phyloP scores from a whole-genome alignment of 2,329 filamentous ascomycete genomes.

The Colletotrichum ledebouriae region DNA sequence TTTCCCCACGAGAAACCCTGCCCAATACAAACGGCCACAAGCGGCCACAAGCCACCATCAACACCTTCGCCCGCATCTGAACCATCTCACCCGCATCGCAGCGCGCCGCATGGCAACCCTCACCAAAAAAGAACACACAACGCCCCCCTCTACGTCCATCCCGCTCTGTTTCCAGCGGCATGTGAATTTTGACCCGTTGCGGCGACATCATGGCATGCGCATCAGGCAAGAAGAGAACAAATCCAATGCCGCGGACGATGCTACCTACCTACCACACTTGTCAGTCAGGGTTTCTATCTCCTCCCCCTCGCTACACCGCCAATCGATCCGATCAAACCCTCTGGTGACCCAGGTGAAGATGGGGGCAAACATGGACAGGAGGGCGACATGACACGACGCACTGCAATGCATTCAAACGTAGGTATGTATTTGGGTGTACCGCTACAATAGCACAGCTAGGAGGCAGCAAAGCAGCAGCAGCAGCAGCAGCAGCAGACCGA shows the following conservation, averaged over 20 bases:
- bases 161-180: neutral
- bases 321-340: slow-evolving; percentile 18
- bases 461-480: neutral
- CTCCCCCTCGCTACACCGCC: slow-evolving; percentile 18
- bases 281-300: neutral
- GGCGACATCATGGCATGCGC: slow-evolving; percentile 9
- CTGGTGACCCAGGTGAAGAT: neutral
- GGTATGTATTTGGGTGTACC: neutral
- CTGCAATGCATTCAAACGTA: slow-evolving; percentile 19
- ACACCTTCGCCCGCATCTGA: neutral
- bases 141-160: neutral
- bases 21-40: neutral
- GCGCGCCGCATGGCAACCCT: slow-evolving; percentile 12
- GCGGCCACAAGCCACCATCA: neutral
- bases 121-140: neutral
- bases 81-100: slow-evolving; percentile 11
- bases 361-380: neutral
- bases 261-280: neutral
- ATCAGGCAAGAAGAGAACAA: neutral
- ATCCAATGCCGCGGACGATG: slow-evolving; percentile 7
- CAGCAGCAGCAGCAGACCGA: too few species aligned
- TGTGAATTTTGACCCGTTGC: slow-evolving; percentile 20
- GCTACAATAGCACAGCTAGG: neutral
- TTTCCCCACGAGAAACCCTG: neutral
- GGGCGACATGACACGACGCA: neutral